Evolutionary conservation across 2,329 filamentous ascomycete species (phyloP), one percentile per base, ranked within the genome.

Genomic region (Ophiocordyceps camponoti-floridani): DNA sequence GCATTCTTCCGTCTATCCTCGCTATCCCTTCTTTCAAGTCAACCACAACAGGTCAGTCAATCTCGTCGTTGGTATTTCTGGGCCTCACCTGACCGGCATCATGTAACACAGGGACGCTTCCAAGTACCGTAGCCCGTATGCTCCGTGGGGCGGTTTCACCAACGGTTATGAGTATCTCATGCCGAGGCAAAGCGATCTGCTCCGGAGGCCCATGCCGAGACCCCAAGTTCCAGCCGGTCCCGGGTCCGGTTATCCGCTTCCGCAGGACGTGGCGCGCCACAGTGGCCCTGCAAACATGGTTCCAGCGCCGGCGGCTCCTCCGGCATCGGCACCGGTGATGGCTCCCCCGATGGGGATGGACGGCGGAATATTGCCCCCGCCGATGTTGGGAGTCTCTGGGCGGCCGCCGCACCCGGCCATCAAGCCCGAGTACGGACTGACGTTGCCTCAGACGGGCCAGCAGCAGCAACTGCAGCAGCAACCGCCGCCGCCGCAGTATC

Each of bases 71-170:
- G 7, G 4, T 8, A 4, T 4, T 43, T 16, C 8, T 16, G 7
- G 14, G 41, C 5, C 19, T 12, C 40, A 4, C 8, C 31, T 9
- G 11, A 40, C 48, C 40, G 48, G 60, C 49, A 57, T 43, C 9
- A 28, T 47, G 23, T 9, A 42, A 12, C 26, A 28, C 48, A 74
- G 71, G 58, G 70, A 74, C 47, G 62, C 70, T 6, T 64, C 67
- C 8, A 69, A 69, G 45, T 79, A 80, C 47, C 67, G 72, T 43
- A 77, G 73, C 4, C 76, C 76, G 1, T 80, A 79, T 53, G 66
- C 70, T 14, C 62, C 65, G 2, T 67, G 62, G 59, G 69, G 71
- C 23, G 75, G 74, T 0, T 78, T 78, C 51, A 75, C 70, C 31
- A 79, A 79, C 48, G 73, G 73, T 4, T 77, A 77, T 46, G 72